Conservation (phyloP, 805 yeast genomes). For the Hanseniaspora jakobsenii region DNA sequence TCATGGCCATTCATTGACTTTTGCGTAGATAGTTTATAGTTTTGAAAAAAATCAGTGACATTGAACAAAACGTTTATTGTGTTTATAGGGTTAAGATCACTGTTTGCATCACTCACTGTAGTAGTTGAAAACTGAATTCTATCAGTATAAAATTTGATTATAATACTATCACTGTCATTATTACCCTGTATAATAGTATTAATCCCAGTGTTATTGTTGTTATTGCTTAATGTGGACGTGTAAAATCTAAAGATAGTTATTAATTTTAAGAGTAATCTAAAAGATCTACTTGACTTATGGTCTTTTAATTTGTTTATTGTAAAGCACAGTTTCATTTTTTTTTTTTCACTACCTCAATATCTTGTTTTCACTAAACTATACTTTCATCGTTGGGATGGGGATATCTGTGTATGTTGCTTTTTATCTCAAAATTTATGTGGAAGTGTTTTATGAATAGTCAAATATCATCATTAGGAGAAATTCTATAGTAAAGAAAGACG, state of each 20-base stretch:
- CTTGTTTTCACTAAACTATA: too few species aligned
- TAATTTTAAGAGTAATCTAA: constrained; percentile 2
- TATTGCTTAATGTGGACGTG: background rate
- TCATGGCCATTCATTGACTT: background rate
- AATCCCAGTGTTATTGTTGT: background rate
- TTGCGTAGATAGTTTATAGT: constrained; percentile 9
- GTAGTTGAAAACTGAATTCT: constrained; percentile 5
- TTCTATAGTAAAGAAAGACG: too few species aligned
- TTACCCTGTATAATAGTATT: background rate
- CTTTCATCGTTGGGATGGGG: too few species aligned
- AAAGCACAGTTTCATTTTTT: constrained; percentile 14
- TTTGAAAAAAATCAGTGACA: constrained; percentile 5
- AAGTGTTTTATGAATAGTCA: too few species aligned
- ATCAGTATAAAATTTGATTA: constrained; percentile 9
- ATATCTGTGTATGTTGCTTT: too few species aligned
- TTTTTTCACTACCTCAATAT: too few species aligned
- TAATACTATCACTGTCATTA: constrained; percentile 9
- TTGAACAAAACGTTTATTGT: constrained; percentile 6
- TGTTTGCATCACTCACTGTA: background rate
- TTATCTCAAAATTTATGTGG: too few species aligned
- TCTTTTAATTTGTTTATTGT: constrained; percentile 9
- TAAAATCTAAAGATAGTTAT: constrained; percentile 10
- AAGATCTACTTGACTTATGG: constrained; percentile 3
- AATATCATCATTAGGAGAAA: too few species aligned
- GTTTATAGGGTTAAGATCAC: constrained; percentile 1